Evolutionary conservation across 768 basidiomycete genomes (phyloP).

Genomic region (Boletus rubescentipes): DNA sequence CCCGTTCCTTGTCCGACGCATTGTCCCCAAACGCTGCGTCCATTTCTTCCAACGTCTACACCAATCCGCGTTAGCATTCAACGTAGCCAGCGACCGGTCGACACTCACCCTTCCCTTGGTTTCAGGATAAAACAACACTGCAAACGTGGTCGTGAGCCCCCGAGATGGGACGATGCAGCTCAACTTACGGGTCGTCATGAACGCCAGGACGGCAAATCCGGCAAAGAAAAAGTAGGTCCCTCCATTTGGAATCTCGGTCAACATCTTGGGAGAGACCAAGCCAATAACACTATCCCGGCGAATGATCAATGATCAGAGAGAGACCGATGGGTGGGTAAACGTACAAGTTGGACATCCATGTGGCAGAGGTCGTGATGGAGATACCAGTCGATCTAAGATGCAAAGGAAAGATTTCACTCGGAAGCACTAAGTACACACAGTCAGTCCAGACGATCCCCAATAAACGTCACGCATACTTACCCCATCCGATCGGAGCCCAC

Average conservation of each 20-base stretch:
- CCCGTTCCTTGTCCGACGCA: slow-evolving; percentile 24
- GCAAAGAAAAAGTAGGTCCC: slow-evolving; percentile 32
- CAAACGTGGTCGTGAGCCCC: background rate
- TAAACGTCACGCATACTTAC: slow-evolving; percentile 9
- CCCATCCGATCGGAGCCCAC: slow-evolving; percentile 33
- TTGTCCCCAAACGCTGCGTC: slow-evolving; percentile 32
- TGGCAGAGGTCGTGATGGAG: slow-evolving; percentile 41
- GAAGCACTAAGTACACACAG: slow-evolving; percentile 31
- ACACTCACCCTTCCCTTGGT: slow-evolving; percentile 33
- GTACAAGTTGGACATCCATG: slow-evolving; percentile 42
- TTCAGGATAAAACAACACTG: slow-evolving; percentile 31
- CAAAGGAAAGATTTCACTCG: slow-evolving; percentile 42
- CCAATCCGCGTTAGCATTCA: background rate
- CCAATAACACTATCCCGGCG: slow-evolving; percentile 24
- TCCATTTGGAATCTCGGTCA: slow-evolving; percentile 19
- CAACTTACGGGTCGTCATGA: slow-evolving; percentile 29
- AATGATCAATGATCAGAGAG: background rate
- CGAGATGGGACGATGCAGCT: too few species aligned
- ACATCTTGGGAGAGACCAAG: slow-evolving; percentile 29
- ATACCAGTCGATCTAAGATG: slow-evolving; percentile 42
- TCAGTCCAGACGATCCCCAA: background rate
- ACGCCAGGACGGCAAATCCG: slow-evolving; percentile 26
- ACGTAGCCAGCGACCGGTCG: background rate
- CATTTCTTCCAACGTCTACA: slow-evolving; percentile 36
- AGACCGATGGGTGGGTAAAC: background rate